phyloP scores from a whole-genome alignment of 768 basidiomycete species.

The Kwoniella mangroviensis region DNA sequence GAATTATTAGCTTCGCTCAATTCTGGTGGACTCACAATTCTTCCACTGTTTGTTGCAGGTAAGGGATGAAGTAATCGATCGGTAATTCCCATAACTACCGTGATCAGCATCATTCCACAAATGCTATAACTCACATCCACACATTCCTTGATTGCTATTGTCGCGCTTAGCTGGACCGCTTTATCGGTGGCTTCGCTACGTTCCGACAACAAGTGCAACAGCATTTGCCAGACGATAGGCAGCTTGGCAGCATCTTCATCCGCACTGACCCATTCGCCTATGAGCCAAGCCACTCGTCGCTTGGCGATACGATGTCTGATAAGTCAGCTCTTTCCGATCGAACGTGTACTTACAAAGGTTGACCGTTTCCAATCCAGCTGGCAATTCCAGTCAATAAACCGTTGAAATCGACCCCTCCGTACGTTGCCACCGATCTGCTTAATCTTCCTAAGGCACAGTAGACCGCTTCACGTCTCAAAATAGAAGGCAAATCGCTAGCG shows the following conservation, averaged over 20 bases:
- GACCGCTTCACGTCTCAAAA: conserved; percentile 50
- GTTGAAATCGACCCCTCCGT: conserved; percentile 48
- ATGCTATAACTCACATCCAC: conserved; percentile 70
- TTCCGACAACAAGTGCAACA: conserved; percentile 73
- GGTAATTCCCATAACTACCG: conserved; percentile 55
- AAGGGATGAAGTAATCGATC: conserved; percentile 51
- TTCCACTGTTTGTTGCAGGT: conserved; percentile 45
- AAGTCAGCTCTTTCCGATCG: conserved; percentile 14
- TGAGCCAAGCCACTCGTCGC: conserved; percentile 90
- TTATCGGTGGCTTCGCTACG: conserved; percentile 73
- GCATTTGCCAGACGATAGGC: conserved; percentile 75
- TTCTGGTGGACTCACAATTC: conserved; percentile 41
- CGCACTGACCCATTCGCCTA: conserved; percentile 78
- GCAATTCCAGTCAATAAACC: conserved; percentile 33
- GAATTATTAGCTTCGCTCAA: conserved; percentile 1
- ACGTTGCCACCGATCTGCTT: conserved; percentile 37
- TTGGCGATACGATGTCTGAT: conserved; percentile 86
- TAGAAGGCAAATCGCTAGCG: conserved; percentile 39
- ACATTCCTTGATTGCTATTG: conserved; percentile 76
- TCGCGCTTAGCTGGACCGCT: conserved; percentile 85
- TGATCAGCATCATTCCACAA: background rate
- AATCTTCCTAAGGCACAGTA: conserved; percentile 55
- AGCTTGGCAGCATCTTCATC: conserved; percentile 67
- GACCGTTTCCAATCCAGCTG: conserved; percentile 35
- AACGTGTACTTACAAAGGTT: conserved; percentile 39